phyloP scores from a whole-genome alignment of 495 filamentous ascomycete genomes.

The Daldinia vernicosa region DNA sequence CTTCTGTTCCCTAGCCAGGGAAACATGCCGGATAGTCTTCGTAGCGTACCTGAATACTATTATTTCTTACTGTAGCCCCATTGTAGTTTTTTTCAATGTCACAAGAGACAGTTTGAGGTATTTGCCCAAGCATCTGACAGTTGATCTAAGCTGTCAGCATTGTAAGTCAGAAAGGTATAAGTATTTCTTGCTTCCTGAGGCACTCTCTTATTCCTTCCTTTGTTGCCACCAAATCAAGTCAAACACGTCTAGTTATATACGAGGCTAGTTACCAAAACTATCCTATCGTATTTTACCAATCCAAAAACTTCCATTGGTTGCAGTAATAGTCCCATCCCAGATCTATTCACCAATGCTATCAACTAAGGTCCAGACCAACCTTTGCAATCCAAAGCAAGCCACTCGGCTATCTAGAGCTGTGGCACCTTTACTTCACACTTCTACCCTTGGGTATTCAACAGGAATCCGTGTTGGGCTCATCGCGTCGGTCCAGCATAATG shows the following conservation, averaged over 20 bases:
- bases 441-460: conserved; percentile 39
- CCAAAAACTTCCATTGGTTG: conserved; percentile 13
- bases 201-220: conserved; percentile 8
- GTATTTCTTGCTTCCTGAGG: conserved; percentile 34
- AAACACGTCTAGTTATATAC: conserved; percentile 11
- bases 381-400: conserved; percentile 50
- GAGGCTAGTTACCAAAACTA: conserved; percentile 11
- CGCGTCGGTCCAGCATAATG: conserved; percentile 31
- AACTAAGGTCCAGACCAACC: conserved; percentile 42
- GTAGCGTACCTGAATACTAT: conserved; percentile 1
- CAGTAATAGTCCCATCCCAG: conserved; percentile 7
- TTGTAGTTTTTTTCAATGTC: conserved; percentile 1
- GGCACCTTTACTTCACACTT: conserved; percentile 33
- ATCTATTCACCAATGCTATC: conserved; percentile 41
- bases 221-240: conserved; percentile 13
- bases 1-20: background rate
- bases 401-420: conserved; percentile 46
- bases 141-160: conserved; percentile 10
- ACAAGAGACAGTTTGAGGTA: conserved; percentile 13
- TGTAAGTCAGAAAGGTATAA: conserved; percentile 36
- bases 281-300: conserved; percentile 12
- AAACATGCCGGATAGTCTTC: conserved; percentile 24
- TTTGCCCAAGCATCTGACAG: conserved; percentile 17
- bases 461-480: conserved; percentile 42
- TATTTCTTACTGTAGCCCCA: background rate